These are phyloP conservation scores for Ceratocystis eucalypticola DNA, from an alignment of 2,329 filamentous ascomycete species.

Conservation along the genomic window DNA sequence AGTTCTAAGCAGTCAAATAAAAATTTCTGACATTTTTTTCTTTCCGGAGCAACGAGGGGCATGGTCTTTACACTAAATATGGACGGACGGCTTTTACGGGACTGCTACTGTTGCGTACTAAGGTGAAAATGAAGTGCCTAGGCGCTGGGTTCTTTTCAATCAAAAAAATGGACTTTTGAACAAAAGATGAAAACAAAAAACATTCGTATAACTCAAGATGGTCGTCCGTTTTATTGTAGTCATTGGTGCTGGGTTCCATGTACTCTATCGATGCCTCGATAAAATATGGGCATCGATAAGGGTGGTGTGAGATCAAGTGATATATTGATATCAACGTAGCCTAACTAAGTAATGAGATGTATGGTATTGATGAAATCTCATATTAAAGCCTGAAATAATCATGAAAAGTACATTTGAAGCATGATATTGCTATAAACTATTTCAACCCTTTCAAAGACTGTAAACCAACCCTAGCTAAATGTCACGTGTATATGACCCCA, in stretches of 20 bases:
- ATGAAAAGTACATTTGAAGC: no score
- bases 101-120: constrained; percentile 17
- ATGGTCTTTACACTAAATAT: constrained; percentile 28
- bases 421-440: no score
- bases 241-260: neutral
- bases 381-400: no score
- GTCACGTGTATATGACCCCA: neutral
- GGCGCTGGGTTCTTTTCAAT: constrained; percentile 19
- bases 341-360: no score
- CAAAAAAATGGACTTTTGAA: constrained; percentile 19
- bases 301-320: no score
- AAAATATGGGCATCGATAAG: neutral
- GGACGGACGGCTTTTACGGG: constrained; percentile 21
- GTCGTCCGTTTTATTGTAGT: neutral
- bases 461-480: no score
- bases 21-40: constrained; percentile 35
- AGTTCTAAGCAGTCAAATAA: constrained; percentile 61
- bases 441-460: no score
- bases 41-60: constrained; percentile 31
- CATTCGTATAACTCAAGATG: constrained; percentile 9
- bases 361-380: no score
- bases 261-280: neutral
- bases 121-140: constrained; percentile 19
- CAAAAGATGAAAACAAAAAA: constrained; percentile 18
- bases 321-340: no score